Evolutionary conservation across 306 rosid species (phyloP).

Genomic region (Malus fusca): DNA sequence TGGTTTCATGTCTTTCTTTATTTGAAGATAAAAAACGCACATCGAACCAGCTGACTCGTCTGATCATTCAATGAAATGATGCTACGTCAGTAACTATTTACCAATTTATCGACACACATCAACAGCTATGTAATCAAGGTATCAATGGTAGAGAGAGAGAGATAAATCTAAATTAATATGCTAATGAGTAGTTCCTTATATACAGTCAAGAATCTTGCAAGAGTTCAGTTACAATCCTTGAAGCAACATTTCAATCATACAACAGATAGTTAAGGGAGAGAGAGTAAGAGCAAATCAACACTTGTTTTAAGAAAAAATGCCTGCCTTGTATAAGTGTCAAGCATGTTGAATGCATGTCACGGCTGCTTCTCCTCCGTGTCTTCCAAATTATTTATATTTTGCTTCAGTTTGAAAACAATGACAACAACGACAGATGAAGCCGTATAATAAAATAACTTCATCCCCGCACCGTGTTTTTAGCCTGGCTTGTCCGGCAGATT

Average conservation of each 20-base stretch:
- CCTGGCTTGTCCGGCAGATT: not conserved
- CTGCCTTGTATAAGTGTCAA: slow-evolving; percentile 2
- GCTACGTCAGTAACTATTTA: too few relatives aligned
- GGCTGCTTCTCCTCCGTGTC: slow-evolving; percentile 16
- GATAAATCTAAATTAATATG: not conserved
- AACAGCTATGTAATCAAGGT: not conserved
- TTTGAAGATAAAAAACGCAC: not conserved
- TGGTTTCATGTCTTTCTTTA: not conserved
- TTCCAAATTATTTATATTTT: slow-evolving; percentile 10
- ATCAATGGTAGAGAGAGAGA: not conserved
- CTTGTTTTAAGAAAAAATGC: slow-evolving; percentile 1
- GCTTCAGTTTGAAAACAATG: slow-evolving; percentile 20
- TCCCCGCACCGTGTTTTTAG: slow-evolving; percentile 12
- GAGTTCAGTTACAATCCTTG: slow-evolving; percentile 5
- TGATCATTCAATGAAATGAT: too few relatives aligned
- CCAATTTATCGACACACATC: too few relatives aligned
- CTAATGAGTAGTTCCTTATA: not conserved
- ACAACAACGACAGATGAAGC: slow-evolving; percentile 26
- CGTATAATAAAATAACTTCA: slow-evolving; percentile 32
- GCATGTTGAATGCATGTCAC: slow-evolving; percentile 20
- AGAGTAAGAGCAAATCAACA: not conserved
- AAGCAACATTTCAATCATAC: slow-evolving; percentile 19
- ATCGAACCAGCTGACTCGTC: not conserved
- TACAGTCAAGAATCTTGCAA: slow-evolving; percentile 15
- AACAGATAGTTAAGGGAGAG: slow-evolving; percentile 4